phyloP scores from a whole-genome alignment of 139 green algal species.

The Eudorina sp. region DNA sequence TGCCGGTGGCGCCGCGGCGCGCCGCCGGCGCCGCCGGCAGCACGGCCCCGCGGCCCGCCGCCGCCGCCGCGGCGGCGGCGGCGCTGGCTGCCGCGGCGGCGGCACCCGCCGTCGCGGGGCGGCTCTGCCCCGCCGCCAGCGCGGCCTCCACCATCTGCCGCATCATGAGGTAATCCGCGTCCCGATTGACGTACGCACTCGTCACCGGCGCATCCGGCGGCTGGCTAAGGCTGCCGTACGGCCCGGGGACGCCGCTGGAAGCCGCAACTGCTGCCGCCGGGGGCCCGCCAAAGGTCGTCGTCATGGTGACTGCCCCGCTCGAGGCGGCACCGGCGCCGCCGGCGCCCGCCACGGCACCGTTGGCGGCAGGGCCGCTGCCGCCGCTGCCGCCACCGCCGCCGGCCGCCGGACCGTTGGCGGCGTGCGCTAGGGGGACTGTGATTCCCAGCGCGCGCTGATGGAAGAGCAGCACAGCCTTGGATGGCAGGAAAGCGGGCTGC shows the following conservation, averaged over 20 bases:
- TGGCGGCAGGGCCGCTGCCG: background rate
- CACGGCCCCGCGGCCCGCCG: background rate
- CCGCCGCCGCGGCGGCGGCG: background rate
- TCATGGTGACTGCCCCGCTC: background rate
- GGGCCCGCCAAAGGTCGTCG: too few relatives aligned
- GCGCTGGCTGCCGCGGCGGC: background rate
- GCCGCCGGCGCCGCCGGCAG: background rate
- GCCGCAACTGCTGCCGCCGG: too few relatives aligned
- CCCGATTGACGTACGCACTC: constrained; percentile 7
- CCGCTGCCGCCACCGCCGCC: background rate
- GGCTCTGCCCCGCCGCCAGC: constrained; percentile 19
- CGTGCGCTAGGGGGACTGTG: background rate
- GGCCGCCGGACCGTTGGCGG: background rate
- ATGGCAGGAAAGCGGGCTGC: constrained; percentile 10
- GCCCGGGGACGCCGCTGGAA: background rate
- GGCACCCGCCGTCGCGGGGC: background rate
- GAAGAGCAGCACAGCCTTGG: constrained; percentile 15
- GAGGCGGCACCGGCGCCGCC: background rate
- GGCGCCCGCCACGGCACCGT: background rate
- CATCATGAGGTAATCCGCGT: constrained; percentile 39
- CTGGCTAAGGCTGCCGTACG: constrained; percentile 3
- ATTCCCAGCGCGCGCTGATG: constrained; percentile 28
- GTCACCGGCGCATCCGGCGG: background rate
- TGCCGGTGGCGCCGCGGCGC: background rate
- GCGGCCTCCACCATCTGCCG: constrained; percentile 25